These are phyloP conservation scores for Erysimum pusillum DNA, from an alignment of 441 rosid genomes.

Conservation along the genomic window DNA sequence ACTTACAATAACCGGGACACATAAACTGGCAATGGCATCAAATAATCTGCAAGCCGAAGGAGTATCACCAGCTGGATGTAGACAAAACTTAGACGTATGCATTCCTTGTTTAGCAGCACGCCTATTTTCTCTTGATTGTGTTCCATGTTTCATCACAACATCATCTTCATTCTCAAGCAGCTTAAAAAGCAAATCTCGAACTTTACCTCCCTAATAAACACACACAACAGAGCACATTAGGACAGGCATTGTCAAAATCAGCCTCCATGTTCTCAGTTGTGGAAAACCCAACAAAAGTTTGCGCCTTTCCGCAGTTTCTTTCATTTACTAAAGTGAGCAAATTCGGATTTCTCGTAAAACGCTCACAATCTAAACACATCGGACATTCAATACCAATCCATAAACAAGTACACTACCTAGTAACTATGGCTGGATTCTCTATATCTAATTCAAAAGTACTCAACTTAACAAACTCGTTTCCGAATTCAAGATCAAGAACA, in stretches of 20 bases:
- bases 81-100: slow-evolving; percentile 88
- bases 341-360: neutral
- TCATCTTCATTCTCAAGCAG: slow-evolving; percentile 74
- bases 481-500: slow-evolving; percentile 12
- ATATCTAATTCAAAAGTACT: slow-evolving; percentile 1
- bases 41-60: slow-evolving; percentile 87
- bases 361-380: neutral
- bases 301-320: neutral
- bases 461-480: neutral
- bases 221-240: slow-evolving; percentile 21
- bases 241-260: neutral
- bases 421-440: neutral
- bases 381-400: slow-evolving; percentile 13
- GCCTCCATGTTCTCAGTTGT: too few species aligned
- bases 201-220: slow-evolving; percentile 69
- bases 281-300: neutral
- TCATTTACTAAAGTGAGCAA: neutral
- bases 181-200: slow-evolving; percentile 77
- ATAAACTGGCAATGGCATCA: slow-evolving; percentile 86
- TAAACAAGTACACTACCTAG: slow-evolving; percentile 12
- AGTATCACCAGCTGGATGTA: slow-evolving; percentile 87
- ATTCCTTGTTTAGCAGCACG: slow-evolving; percentile 76
- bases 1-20: slow-evolving; percentile 85
- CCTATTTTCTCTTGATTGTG: slow-evolving; percentile 83
- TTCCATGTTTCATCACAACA: slow-evolving; percentile 79